A percentile compares a stretch with the other conserved stretches of the same genome.
phyloP scores from a whole-genome alignment of 2,329 filamentous ascomycete species.

The Gaeumannomyces sp. region DNA sequence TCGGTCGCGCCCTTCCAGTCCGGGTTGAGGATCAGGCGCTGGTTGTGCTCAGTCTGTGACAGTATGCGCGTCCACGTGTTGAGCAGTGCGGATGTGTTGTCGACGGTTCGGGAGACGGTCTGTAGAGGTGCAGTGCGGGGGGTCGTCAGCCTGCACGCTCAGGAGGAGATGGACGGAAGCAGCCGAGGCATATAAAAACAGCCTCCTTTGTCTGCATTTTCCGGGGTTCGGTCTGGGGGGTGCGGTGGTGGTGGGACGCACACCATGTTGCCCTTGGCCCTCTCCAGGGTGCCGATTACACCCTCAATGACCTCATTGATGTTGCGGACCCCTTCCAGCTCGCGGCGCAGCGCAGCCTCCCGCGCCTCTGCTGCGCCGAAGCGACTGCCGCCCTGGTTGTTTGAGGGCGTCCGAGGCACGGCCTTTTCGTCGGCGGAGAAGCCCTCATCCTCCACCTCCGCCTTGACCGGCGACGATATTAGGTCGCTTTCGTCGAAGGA shows the following conservation, averaged over 20 bases:
- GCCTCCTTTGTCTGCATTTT: not conserved
- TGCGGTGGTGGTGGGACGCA: slow-evolving; percentile 29
- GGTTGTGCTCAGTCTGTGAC: slow-evolving; percentile 95
- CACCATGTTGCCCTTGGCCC: slow-evolving; percentile 72
- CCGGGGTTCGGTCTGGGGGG: not conserved
- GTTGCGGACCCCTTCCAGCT: slow-evolving; percentile 75
- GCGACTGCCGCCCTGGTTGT: slow-evolving; percentile 29
- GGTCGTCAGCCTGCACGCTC: slow-evolving; percentile 5
- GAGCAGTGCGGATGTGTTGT: slow-evolving; percentile 79
- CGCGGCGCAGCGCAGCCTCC: slow-evolving; percentile 67
- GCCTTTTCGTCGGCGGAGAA: slow-evolving; percentile 36
- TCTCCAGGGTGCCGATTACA: slow-evolving; percentile 64
- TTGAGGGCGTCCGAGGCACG: slow-evolving; percentile 27
- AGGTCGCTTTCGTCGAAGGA: slow-evolving; percentile 16
- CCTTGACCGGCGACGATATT: slow-evolving; percentile 18
- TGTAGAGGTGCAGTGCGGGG: slow-evolving; percentile 24
- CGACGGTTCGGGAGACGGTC: slow-evolving; percentile 81
- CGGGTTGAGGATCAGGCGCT: slow-evolving; percentile 81
- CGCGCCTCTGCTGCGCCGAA: slow-evolving; percentile 62
- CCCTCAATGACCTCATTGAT: slow-evolving; percentile 86
- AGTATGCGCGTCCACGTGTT: slow-evolving; percentile 96
- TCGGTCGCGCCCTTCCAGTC: slow-evolving; percentile 84
- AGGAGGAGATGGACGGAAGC: not conserved
- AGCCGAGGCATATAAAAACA: not conserved
- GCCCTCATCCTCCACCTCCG: slow-evolving; percentile 29